A percentile compares a stretch with the other conserved stretches of the same genome.
phyloP scores from a whole-genome alignment of 768 basidiomycete genomes.

The Leucosporidium creatinivorum region DNA sequence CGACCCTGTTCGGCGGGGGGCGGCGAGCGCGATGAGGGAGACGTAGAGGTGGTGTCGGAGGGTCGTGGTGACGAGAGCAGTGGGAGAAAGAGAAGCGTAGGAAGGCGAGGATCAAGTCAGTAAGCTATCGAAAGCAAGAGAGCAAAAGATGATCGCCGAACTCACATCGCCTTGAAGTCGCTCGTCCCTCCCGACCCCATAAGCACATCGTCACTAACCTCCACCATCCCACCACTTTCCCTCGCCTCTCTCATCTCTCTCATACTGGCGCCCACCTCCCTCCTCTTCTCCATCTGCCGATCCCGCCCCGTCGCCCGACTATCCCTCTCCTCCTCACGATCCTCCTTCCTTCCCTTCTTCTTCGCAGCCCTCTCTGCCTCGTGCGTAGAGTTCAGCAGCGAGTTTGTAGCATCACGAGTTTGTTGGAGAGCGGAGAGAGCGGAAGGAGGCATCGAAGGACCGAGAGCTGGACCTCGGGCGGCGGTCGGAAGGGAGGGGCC shows the following conservation, averaged over 20 bases:
- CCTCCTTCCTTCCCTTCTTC: conserved; percentile 72
- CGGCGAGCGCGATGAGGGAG: too few species aligned
- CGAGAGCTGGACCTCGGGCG: conserved; percentile 50
- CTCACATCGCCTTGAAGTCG: conserved; percentile 50
- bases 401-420: background rate
- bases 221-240: conserved; percentile 63
- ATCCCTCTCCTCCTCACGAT: conserved; percentile 41
- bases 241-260: conserved; percentile 42
- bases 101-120: too few species aligned
- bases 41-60: too few species aligned
- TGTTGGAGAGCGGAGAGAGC: background rate
- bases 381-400: conserved; percentile 50
- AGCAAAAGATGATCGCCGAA: background rate
- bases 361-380: conserved; percentile 63
- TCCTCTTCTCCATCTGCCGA: conserved; percentile 78
- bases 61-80: too few species aligned
- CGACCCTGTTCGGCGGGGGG: too few species aligned
- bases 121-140: too few species aligned
- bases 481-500: conserved; percentile 16
- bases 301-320: conserved; percentile 54
- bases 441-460: conserved; percentile 50
- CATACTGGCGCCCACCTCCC: conserved; percentile 56
- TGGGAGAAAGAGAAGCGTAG: too few species aligned
- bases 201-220: conserved; percentile 68
- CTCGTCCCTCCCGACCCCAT: conserved; percentile 63